These are phyloP conservation scores for Entomortierella lignicola DNA, from an alignment of 192 early-diverging fungal genomes.

Conservation along the genomic window DNA sequence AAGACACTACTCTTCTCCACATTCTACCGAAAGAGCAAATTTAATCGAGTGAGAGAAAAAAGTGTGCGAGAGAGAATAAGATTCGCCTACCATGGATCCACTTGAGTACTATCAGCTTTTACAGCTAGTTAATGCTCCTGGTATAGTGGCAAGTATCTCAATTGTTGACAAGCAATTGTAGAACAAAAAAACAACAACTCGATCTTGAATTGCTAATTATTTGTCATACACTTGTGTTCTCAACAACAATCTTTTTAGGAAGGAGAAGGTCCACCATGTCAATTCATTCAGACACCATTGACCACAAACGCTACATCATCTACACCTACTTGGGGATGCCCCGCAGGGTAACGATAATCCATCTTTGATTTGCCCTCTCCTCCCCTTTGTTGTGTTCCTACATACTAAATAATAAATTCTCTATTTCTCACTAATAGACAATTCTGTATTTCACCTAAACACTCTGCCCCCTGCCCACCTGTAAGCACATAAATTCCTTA, in stretches of 20 bases:
- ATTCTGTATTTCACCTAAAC: slow-evolving; percentile 47
- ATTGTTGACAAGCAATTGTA: too few relatives aligned
- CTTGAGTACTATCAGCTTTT: slow-evolving; percentile 42
- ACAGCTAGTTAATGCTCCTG: slow-evolving; percentile 47
- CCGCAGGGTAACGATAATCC: slow-evolving; percentile 36
- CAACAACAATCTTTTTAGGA: slow-evolving; percentile 18
- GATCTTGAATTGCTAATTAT: neutral
- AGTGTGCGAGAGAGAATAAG: too few relatives aligned
- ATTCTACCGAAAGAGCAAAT: neutral
- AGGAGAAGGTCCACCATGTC: slow-evolving; percentile 26
- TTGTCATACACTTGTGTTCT: neutral
- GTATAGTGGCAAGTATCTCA: slow-evolving; percentile 29
- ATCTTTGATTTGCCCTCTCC: too few relatives aligned
- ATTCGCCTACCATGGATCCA: too few relatives aligned
- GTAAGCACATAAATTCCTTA: slow-evolving; percentile 6
- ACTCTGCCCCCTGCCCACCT: slow-evolving; percentile 33
- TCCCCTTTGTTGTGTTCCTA: too few relatives aligned
- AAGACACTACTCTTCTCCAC: neutral
- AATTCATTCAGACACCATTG: slow-evolving; percentile 46
- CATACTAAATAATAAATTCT: too few relatives aligned
- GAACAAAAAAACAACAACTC: too few relatives aligned
- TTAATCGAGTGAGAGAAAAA: neutral
- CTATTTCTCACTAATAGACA: slow-evolving; percentile 2
- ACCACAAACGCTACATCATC: slow-evolving; percentile 17
- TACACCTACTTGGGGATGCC: slow-evolving; percentile 37